Percentiles rank a stretch among this genome's conserved stretches.
Conservation (phyloP, 345 rosid genomes). For the Salix dunnii region DNA sequence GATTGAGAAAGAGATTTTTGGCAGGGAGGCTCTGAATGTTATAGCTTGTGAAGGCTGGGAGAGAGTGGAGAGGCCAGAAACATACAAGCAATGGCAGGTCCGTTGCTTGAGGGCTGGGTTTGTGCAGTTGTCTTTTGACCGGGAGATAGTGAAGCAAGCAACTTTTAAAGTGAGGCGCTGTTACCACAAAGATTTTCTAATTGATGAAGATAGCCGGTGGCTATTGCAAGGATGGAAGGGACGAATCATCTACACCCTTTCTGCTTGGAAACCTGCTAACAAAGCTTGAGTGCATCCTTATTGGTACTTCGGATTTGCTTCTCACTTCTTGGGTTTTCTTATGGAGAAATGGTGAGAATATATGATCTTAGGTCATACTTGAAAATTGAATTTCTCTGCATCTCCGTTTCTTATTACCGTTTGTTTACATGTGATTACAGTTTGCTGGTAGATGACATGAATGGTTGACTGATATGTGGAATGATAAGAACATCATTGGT, state of each 20-base stretch:
- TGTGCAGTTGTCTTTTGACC: slow-evolving; percentile 18
- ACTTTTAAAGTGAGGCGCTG: not conserved
- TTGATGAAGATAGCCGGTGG: slow-evolving; percentile 23
- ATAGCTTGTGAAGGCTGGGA: slow-evolving; percentile 24
- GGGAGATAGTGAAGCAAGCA: slow-evolving; percentile 8
- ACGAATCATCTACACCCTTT: slow-evolving; percentile 12
- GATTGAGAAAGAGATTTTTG: slow-evolving; percentile 24
- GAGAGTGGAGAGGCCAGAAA: slow-evolving; percentile 28
- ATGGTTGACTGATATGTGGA: no score
- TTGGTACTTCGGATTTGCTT: not conserved
- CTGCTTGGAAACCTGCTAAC: slow-evolving; percentile 12
- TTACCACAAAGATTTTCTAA: slow-evolving; percentile 26
- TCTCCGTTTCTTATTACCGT: no score
- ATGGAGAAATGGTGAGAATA: not conserved
- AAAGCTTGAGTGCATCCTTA: not conserved
- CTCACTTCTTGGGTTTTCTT: not conserved
- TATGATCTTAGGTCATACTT: not conserved
- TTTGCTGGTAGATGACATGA: no score
- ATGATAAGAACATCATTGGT: no score
- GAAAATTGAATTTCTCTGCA: no score
- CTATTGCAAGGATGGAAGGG: slow-evolving; percentile 31
- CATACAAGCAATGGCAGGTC: slow-evolving; percentile 30
- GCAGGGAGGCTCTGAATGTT: slow-evolving; percentile 23
- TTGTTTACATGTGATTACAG: no score
- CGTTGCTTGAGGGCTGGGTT: slow-evolving; percentile 26